These are phyloP conservation scores for Catharanthus roseus DNA, from an alignment of 257 asterid genomes.

Conservation along the genomic window DNA sequence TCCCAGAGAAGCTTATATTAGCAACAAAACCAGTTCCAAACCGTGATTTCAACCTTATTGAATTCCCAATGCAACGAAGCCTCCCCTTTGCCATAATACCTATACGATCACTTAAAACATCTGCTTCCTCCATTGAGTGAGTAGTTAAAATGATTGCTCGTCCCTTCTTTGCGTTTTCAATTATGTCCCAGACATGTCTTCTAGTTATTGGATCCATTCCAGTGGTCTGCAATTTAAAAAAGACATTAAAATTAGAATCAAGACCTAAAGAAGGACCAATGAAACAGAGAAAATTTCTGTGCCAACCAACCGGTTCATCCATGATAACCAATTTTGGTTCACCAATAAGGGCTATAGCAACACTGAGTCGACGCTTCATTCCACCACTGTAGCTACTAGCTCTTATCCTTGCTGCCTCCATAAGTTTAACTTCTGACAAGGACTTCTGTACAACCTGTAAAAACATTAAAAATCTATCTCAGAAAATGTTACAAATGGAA, in stretches of 20 bases:
- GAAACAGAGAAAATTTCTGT: slow-evolving; percentile 7
- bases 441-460: slow-evolving; percentile 55
- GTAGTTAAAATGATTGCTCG: slow-evolving; percentile 88
- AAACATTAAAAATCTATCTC: slow-evolving; percentile 7
- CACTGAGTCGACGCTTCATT: slow-evolving; percentile 92
- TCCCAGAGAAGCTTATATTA: slow-evolving; percentile 59
- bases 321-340: slow-evolving; percentile 79
- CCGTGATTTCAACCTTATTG: slow-evolving; percentile 74
- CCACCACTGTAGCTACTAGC: slow-evolving; percentile 90
- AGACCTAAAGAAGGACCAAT: slow-evolving; percentile 6
- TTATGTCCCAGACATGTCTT: slow-evolving; percentile 93
- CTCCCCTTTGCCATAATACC: slow-evolving; percentile 96
- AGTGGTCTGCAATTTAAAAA: slow-evolving; percentile 51
- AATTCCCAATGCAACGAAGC: slow-evolving; percentile 93
- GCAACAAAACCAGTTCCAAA: slow-evolving; percentile 87
- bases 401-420: slow-evolving; percentile 71
- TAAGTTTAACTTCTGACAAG: slow-evolving; percentile 73
- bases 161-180: slow-evolving; percentile 80
- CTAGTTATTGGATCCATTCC: slow-evolving; percentile 95
- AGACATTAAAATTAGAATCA: slow-evolving; percentile 8
- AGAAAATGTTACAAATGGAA: neutral
- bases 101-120: slow-evolving; percentile 80
- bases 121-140: slow-evolving; percentile 98
- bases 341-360: slow-evolving; percentile 86
- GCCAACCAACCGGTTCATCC: slow-evolving; percentile 81